Evolutionary conservation across 2,329 filamentous ascomycete species (phyloP).

Genomic region (Lecanicillium sp.): DNA sequence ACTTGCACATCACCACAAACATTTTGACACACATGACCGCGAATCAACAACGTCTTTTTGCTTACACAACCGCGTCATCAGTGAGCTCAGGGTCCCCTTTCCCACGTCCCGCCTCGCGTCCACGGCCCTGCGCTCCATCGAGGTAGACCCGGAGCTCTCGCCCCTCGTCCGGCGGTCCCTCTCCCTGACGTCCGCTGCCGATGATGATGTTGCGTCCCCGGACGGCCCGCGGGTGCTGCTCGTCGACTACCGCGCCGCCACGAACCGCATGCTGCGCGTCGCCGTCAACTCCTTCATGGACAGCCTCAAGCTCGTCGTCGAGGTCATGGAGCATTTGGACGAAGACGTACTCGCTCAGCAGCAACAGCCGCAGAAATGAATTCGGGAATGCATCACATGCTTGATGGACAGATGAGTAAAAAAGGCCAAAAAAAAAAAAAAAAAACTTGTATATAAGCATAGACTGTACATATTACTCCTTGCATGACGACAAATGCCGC

Average conservation of each 20-base stretch:
- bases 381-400: too few relatives aligned
- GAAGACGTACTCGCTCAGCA: slow-evolving; percentile 60
- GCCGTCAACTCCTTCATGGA: slow-evolving; percentile 97
- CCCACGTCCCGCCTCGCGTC: slow-evolving; percentile 72
- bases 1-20: slow-evolving; percentile 13
- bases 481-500: too few relatives aligned
- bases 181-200: slow-evolving; percentile 37
- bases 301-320: slow-evolving; percentile 73
- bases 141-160: slow-evolving; percentile 86
- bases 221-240: slow-evolving; percentile 46
- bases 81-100: slow-evolving; percentile 65
- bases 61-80: slow-evolving; percentile 41
- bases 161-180: slow-evolving; percentile 72
- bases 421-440: too few relatives aligned
- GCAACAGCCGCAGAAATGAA: neutral
- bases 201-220: slow-evolving; percentile 18
- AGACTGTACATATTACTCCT: too few relatives aligned
- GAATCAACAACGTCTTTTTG: slow-evolving; percentile 8
- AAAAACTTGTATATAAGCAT: too few relatives aligned
- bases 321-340: slow-evolving; percentile 87
- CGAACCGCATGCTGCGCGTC: slow-evolving; percentile 93
- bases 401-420: too few relatives aligned
- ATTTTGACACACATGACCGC: slow-evolving; percentile 14
- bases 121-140: slow-evolving; percentile 67
- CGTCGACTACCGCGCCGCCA: slow-evolving; percentile 78